Base-by-base conservation (phyloP, 1,139 yeast species). In the Spathaspora jeffriesii region DNA sequence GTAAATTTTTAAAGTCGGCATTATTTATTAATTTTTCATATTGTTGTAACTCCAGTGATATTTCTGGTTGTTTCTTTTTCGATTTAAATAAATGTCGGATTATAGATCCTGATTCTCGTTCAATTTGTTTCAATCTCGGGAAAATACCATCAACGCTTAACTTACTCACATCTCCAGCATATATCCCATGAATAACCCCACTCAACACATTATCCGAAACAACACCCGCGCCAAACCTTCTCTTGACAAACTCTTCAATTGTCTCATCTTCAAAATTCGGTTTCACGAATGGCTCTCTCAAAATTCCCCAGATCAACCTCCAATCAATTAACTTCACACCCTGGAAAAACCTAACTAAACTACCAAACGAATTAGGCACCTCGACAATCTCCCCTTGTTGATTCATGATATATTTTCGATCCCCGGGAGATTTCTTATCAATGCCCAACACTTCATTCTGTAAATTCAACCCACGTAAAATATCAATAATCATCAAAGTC, bases 161-260 rank as follows among this genome's bases (percentile, higher is more conserved):
- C 50, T 79, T 71, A 10, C 76, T 61, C 3, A 83, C 76, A 63
- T 92, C 96, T 1, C 96, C 97, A 5, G 96, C 97, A 63, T 91
- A 93, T 2, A 93, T 84, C 0, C 99, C 99, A 59, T 91, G 91
- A 60, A 87, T 71, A 4, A 92, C 69, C 0, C 97, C 98, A 63
- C 96, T 88, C 15, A 87, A 66, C 13, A 93, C 67, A 47, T 88
- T 83, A 44, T 81, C 79, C 2, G 89, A 78, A 6, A 90, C 53
- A 1, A 64, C 61, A 5, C 76, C 71, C 18, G 59, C 61, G 2
- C 92, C 91, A 58, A 91, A 85, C 49, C 97, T 68, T 53, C 98
- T 71, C 2, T 71, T 60, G 36, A 92, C 64, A 59, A 91, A 89
- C 1, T 78, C 69, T 43, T 80, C 85, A 1, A 92, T 84, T 4